phyloP scores from a whole-genome alignment of 495 filamentous ascomycete species.

The Aspergillus sclerotiicarbonarius region DNA sequence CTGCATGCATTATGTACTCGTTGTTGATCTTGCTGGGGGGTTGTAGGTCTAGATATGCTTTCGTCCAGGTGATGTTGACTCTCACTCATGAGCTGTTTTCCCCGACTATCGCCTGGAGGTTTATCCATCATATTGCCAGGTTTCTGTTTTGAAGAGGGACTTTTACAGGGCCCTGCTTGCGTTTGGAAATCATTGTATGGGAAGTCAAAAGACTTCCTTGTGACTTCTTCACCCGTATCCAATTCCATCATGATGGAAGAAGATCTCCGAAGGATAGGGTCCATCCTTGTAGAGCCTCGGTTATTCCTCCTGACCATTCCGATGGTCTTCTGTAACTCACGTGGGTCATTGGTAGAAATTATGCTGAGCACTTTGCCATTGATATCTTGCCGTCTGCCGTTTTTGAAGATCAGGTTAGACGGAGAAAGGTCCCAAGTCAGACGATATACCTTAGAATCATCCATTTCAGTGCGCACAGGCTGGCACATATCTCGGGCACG shows the following conservation, averaged over 20 bases:
- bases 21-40: no score
- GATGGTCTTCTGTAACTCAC: constrained; percentile 2
- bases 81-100: no score
- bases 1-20: no score
- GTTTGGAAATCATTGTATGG: not conserved
- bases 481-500: not conserved
- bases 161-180: not conserved
- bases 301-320: not conserved
- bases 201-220: not conserved
- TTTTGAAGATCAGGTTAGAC: not conserved
- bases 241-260: constrained; percentile 14
- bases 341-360: constrained; percentile 9
- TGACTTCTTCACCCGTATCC: constrained; percentile 14
- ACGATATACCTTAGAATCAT: not conserved
- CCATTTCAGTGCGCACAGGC: not conserved
- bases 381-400: constrained; percentile 7
- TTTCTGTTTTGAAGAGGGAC: not conserved
- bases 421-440: constrained; percentile 2
- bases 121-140: not conserved
- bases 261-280: constrained; percentile 1
- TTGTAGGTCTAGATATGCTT: no score
- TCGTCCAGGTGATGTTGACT: no score
- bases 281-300: not conserved
- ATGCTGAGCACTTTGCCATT: constrained; percentile 5
- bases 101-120: not conserved